These are phyloP conservation scores for Hymenoscyphus linearis DNA, from an alignment of 2,329 filamentous ascomycete species.

Conservation along the genomic window DNA sequence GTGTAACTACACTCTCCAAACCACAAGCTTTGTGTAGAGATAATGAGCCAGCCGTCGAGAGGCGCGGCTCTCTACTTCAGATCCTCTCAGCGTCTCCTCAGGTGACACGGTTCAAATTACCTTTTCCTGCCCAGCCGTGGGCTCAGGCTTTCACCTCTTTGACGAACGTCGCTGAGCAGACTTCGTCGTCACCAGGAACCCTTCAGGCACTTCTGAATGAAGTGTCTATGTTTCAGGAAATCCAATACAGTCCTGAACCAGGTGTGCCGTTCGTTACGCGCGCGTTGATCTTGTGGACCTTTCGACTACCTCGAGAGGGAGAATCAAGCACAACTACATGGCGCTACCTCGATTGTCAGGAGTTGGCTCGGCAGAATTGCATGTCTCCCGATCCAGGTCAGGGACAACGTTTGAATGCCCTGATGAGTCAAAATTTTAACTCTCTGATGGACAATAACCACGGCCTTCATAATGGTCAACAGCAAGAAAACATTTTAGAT, in stretches of 20 bases:
- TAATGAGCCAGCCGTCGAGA: conserved; percentile 32
- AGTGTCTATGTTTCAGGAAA: conserved; percentile 63
- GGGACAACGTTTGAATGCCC: conserved; percentile 47
- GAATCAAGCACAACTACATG: conserved; percentile 52
- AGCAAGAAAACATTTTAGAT: conserved; percentile 39
- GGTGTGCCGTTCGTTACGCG: conserved; percentile 48
- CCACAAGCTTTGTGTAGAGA: conserved; percentile 41
- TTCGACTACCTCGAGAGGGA: conserved; percentile 46
- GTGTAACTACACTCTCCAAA: conserved; percentile 52
- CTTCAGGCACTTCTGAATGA: conserved; percentile 49
- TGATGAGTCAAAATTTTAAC: conserved; percentile 54
- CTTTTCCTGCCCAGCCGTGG: conserved; percentile 30
- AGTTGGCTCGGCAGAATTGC: conserved; percentile 19
- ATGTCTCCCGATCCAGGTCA: conserved; percentile 33
- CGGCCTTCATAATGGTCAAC: conserved; percentile 13
- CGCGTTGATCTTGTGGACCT: conserved; percentile 59
- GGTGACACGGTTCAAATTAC: conserved; percentile 26
- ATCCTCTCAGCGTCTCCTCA: conserved; percentile 13
- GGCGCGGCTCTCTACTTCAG: conserved; percentile 13
- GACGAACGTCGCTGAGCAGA: conserved; percentile 17
- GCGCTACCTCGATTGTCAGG: conserved; percentile 45
- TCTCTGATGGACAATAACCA: conserved; percentile 39
- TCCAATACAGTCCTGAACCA: conserved; percentile 50
- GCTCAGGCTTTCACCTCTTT: conserved; percentile 28
- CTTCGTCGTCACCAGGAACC: conserved; percentile 39